These are phyloP conservation scores for Penicillium sp. DNA, from an alignment of 2,329 filamentous ascomycete species.

Conservation along the genomic window DNA sequence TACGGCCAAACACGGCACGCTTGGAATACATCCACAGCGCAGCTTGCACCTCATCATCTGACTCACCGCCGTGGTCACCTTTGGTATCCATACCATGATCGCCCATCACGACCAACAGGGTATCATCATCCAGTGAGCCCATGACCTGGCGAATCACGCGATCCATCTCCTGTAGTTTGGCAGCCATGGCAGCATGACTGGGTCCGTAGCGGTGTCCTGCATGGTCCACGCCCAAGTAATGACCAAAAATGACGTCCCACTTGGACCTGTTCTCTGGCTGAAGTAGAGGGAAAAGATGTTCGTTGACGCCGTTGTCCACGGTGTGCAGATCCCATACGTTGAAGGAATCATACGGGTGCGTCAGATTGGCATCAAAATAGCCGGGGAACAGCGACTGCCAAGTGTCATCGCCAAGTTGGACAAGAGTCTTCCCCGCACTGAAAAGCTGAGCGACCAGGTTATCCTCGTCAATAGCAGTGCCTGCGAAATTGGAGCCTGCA, in stretches of 20 bases:
- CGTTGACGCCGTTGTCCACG: slow-evolving; percentile 88
- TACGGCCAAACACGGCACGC: slow-evolving; percentile 74
- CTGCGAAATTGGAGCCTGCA: slow-evolving; percentile 88
- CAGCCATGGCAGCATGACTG: slow-evolving; percentile 82
- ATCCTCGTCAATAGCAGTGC: slow-evolving; percentile 92
- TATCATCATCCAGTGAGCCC: slow-evolving; percentile 69
- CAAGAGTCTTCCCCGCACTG: slow-evolving; percentile 66
- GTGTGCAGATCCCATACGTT: slow-evolving; percentile 98
- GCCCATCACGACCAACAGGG: slow-evolving; percentile 92
- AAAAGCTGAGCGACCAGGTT: slow-evolving; percentile 62
- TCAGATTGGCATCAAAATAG: slow-evolving; percentile 85
- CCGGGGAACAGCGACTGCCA: slow-evolving; percentile 90
- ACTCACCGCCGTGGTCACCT: slow-evolving; percentile 97
- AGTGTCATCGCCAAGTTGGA: slow-evolving; percentile 95
- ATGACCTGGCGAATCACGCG: slow-evolving; percentile 67
- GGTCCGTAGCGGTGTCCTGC: slow-evolving; percentile 95
- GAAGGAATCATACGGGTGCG: slow-evolving; percentile 88
- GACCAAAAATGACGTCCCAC: slow-evolving; percentile 94
- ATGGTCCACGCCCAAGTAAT: slow-evolving; percentile 93
- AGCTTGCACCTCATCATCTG: slow-evolving; percentile 89
- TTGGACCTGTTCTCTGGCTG: slow-evolving; percentile 56
- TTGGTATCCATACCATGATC: slow-evolving; percentile 98
- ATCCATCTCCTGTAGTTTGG: slow-evolving; percentile 90
- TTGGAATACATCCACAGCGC: slow-evolving; percentile 99
- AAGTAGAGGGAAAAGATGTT: slow-evolving; percentile 76